phyloP scores from a whole-genome alignment of 495 filamentous ascomycete genomes.

The Annulohypoxylon nitens region DNA sequence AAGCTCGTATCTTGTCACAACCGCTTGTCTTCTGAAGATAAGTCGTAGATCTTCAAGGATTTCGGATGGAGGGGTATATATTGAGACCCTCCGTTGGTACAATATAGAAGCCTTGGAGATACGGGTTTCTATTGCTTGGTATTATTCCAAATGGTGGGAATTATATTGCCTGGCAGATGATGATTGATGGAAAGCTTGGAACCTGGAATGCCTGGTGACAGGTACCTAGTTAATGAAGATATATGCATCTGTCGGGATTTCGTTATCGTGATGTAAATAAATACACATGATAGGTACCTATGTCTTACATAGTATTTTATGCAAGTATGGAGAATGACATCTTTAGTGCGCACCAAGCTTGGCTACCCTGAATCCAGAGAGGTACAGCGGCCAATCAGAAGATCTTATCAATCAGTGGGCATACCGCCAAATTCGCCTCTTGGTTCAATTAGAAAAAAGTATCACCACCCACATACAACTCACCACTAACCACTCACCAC shows the following conservation, averaged over 20 bases:
- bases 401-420: neutral
- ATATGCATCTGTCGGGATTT: neutral
- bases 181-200: constrained; percentile 25
- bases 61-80: neutral
- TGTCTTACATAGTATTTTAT: constrained; percentile 1
- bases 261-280: neutral
- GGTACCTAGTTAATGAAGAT: constrained; percentile 9
- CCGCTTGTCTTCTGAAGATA: neutral
- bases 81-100: constrained; percentile 5
- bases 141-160: constrained; percentile 15
- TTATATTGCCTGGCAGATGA: constrained; percentile 28
- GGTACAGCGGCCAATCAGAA: constrained; percentile 29
- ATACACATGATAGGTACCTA: neutral
- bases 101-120: constrained; percentile 1
- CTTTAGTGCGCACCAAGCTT: neutral
- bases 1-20: constrained; percentile 3
- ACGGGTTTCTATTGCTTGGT: constrained; percentile 4
- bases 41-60: neutral
- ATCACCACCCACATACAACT: constrained; percentile 27
- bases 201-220: neutral
- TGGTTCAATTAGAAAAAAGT: constrained; percentile 26
- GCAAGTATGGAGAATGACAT: constrained; percentile 9
- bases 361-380: neutral
- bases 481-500: too few relatives aligned
- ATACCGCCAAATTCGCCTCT: constrained; percentile 41